phyloP scores from a whole-genome alignment of 148 eudicot genomes.

The Camellia lanceoleosa region DNA sequence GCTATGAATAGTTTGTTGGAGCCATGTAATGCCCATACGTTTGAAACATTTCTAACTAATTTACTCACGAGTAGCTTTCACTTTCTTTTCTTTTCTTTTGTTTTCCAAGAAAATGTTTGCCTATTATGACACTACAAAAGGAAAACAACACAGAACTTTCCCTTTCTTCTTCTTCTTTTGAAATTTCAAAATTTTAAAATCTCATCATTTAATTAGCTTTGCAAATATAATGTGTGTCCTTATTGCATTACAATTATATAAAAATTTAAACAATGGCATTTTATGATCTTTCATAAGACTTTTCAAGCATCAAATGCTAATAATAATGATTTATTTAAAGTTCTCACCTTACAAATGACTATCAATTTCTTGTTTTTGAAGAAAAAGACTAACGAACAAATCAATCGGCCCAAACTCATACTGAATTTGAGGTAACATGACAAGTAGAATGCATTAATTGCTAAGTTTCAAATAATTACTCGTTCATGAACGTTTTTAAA shows the following conservation, averaged over 20 bases:
- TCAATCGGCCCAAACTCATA: not conserved
- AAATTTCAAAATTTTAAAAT: not conserved
- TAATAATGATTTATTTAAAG: too few species aligned
- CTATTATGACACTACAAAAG: conserved; percentile 3
- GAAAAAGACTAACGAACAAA: conserved; percentile 4
- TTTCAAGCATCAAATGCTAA: too few species aligned
- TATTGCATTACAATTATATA: not conserved
- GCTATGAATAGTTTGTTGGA: not conserved
- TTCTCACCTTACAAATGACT: too few species aligned
- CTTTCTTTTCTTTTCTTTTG: not conserved
- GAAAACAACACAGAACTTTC: not conserved
- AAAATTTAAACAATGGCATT: too few species aligned
- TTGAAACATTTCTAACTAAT: conserved; percentile 10
- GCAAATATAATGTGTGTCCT: not conserved
- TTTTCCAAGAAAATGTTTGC: conserved; percentile 8
- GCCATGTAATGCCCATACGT: not conserved
- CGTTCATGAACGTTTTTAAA: too few species aligned
- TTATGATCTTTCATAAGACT: too few species aligned
- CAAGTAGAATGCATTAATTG: too few species aligned
- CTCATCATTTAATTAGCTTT: not conserved
- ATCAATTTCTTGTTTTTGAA: not conserved
- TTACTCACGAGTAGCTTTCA: not conserved
- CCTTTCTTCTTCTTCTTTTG: not conserved
- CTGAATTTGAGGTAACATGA: too few species aligned
- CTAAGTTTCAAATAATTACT: too few species aligned